Percentiles rank a stretch among this genome's conserved stretches.
Conservation (phyloP, 164 flowering plant genomes). For the Liquidambar formosana region DNA sequence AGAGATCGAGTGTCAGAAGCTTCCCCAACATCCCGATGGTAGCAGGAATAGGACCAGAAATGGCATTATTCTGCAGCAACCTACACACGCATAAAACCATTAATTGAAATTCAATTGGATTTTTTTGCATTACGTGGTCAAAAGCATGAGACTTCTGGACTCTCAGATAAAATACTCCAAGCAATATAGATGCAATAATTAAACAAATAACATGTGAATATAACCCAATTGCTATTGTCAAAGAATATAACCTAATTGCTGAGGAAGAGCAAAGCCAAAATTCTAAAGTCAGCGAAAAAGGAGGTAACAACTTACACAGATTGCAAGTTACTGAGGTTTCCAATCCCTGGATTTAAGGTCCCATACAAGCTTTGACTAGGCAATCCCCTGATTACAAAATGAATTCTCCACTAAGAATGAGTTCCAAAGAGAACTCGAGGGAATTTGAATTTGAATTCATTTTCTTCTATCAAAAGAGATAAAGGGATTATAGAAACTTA, state of each 20-base stretch:
- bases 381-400: conserved; percentile 58
- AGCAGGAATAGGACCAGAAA: conserved; percentile 80
- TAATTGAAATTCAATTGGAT: background rate
- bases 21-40: conserved; percentile 73
- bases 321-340: conserved; percentile 76
- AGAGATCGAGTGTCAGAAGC: conserved; percentile 89
- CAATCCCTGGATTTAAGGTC: conserved; percentile 71
- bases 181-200: background rate
- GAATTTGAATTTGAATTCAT: background rate
- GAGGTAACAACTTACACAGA: conserved; percentile 66
- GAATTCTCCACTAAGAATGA: background rate
- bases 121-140: background rate
- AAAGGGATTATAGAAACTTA: conserved; percentile 37
- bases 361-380: conserved; percentile 90
- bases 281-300: background rate
- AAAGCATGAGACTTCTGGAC: background rate
- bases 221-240: no score
- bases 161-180: background rate
- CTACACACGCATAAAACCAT: conserved; percentile 34
- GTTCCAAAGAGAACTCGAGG: background rate
- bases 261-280: background rate
- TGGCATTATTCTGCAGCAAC: conserved; percentile 85
- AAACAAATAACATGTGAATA: background rate
- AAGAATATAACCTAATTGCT: background rate
- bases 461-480: background rate